Base-by-base conservation (phyloP, 163 green algal species). In the Chlorella variabilis region DNA sequence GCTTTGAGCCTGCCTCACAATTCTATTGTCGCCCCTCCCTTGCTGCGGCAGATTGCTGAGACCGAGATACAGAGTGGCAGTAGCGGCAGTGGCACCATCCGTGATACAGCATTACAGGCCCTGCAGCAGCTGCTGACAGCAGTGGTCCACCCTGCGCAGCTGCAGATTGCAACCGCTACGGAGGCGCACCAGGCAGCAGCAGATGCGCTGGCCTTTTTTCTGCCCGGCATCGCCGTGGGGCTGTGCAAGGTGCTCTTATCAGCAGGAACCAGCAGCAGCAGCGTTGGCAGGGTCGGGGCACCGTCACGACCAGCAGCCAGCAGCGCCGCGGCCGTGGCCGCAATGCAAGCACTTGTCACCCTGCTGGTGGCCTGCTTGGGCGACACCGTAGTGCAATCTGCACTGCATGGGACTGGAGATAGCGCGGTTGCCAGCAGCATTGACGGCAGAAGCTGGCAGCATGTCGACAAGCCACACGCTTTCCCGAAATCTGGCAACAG, bases 161-260 rank as follows among this genome's bases (percentile, higher is more conserved):
- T 59, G 67, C 27, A 61, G 67, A 20, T n/a, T 8, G 62, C 31
- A 49, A 33, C 15, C 49, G 63, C 34, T 9, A 17, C 27, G 17
- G 54, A 41, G 31, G 51, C 71, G 18, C 75, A 80, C 0, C 75
- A 90, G 49, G n/a, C 23, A 0, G 78, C 87, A 36, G 76, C 81
- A 0, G 80, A 89, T 25, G 71, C 71, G 3, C 76, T 95, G 39
- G 85, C 85, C 5, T 95, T 93, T 71, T 92, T 96, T 75, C 83
- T 97, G 75, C 93, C 93, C 17, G 93, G 93, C n/a, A 27, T 95
- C 0, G 83, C 84, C 0, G 89, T 80, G 15, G 88, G 93, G 0
- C 82, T 97, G 9, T 77, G 78, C 51, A 91, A 91, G 62, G 86
- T 89, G 29, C 78, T 96, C 39, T 39, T 85, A 0, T 70, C 82